A percentile compares a stretch with the other conserved stretches of the same genome.
These are phyloP conservation scores for Cytospora schulzeri DNA, from an alignment of 2,329 filamentous ascomycete genomes.

Conservation along the genomic window DNA sequence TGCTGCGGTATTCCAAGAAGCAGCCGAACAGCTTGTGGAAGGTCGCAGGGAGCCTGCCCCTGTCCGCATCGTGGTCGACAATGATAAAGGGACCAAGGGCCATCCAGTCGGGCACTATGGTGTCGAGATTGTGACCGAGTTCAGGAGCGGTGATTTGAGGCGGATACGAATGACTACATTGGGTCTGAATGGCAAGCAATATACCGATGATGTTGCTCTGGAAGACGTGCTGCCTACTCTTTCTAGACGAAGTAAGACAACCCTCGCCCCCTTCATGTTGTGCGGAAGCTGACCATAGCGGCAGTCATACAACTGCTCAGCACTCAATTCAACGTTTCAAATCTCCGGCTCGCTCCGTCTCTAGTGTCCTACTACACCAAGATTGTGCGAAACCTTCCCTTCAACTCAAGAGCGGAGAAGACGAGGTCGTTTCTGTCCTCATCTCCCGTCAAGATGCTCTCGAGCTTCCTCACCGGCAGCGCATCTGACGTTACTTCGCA, in stretches of 20 bases:
- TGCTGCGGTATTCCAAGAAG: slow-evolving; percentile 73
- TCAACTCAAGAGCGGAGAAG: slow-evolving; percentile 65
- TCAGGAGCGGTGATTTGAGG: slow-evolving; percentile 56
- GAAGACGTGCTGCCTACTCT: slow-evolving; percentile 76
- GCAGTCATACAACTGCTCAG: slow-evolving; percentile 73
- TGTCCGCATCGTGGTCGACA: slow-evolving; percentile 73
- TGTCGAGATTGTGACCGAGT: slow-evolving; percentile 70
- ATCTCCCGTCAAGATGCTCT: slow-evolving; percentile 90
- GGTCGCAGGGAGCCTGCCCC: slow-evolving; percentile 68
- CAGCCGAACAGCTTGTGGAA: slow-evolving; percentile 61
- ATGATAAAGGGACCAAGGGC: slow-evolving; percentile 66
- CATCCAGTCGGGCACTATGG: slow-evolving; percentile 68
- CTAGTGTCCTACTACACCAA: slow-evolving; percentile 79
- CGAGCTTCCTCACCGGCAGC: slow-evolving; percentile 72
- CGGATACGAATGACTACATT: slow-evolving; percentile 53
- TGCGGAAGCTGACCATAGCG: slow-evolving; percentile 37
- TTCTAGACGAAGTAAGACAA: slow-evolving; percentile 67
- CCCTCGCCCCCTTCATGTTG: background rate
- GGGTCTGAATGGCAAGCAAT: slow-evolving; percentile 71
- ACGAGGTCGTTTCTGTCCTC: slow-evolving; percentile 70
- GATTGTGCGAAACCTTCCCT: slow-evolving; percentile 69
- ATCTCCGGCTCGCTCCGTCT: slow-evolving; percentile 64
- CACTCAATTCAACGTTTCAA: slow-evolving; percentile 68
- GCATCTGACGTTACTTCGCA: slow-evolving; percentile 47
- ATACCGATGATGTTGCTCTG: slow-evolving; percentile 71